Evolutionary conservation across 306 rosid genomes (phyloP), one percentile per base, ranked within the genome.

Genomic region (Ziziphus jujuba): DNA sequence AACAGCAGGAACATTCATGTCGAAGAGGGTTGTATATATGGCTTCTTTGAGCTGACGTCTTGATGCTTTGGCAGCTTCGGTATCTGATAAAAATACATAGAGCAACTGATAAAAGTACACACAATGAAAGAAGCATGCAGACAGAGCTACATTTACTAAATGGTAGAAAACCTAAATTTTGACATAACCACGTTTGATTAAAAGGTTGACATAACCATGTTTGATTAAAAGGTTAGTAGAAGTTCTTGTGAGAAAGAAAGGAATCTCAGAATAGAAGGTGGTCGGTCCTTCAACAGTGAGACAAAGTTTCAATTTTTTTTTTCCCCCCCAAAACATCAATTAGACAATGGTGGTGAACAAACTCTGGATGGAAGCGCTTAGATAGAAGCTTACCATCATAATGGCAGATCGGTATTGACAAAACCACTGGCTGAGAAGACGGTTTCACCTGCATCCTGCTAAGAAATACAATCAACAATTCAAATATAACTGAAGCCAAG

Each of bases 361-460:
- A 52, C 47, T 56, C 28, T 70, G 20, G 70, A 54, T 68, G 68
- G 54, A 50, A 51, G 51, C 64, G 44, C 35, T 9, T 34, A 66
- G 70, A 75, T 53, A 58, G 73, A 61, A 71, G 74, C 91, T 79
- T 57, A 92, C 97, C 96, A 13, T 92, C 93, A 74, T 89, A 85
- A 72, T 92, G 96, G 79, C 92, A 87, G 78, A 87, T 80, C 51
- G 98, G 96, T 63, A 89, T 0, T 34, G 95, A 84, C 77, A 92
- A 82, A 72, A 89, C 87, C 75, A 84, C 84, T 8, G 98, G 97
- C 70, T 84, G 87, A 12, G 54, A 67, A 61, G 65, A 45, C 15
- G 96, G 63, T 78, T 87, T 86, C 79, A 92, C 93, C 71, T 84
- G 91, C 98, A 92, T 87, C 85, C 98, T 89, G 81, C 50, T 45